Evolutionary conservation across 306 rosid species (phyloP).

Genomic region (Begonia loranthoides): DNA sequence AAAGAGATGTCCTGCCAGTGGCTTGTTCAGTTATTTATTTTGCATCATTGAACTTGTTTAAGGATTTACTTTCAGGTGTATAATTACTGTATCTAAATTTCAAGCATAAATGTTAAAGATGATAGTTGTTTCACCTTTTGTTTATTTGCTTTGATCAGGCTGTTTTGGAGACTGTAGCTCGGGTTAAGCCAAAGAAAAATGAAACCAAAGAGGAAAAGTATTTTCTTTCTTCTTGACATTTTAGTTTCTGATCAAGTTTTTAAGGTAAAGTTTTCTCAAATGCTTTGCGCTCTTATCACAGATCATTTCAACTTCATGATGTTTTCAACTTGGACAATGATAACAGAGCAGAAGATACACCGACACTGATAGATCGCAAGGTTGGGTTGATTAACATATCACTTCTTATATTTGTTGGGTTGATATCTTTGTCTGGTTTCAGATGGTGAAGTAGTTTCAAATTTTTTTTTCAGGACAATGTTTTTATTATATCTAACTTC

Average conservation of each 20-base stretch:
- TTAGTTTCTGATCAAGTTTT: background rate
- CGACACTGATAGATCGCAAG: slow-evolving; percentile 90
- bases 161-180: slow-evolving; percentile 92
- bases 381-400: slow-evolving; percentile 23
- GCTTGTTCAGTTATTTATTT: too few relatives aligned
- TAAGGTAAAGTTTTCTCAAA: slow-evolving; percentile 15
- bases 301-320: slow-evolving; percentile 58
- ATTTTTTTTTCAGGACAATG: slow-evolving; percentile 26
- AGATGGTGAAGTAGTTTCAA: background rate
- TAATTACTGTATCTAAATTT: background rate
- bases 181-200: slow-evolving; percentile 90
- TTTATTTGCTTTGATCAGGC: slow-evolving; percentile 56
- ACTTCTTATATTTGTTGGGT: background rate
- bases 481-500: slow-evolving; percentile 39
- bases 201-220: slow-evolving; percentile 97
- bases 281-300: too few relatives aligned
- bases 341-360: slow-evolving; percentile 85
- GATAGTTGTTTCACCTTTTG: slow-evolving; percentile 10
- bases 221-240: slow-evolving; percentile 2
- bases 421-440: too few relatives aligned
- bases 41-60: background rate
- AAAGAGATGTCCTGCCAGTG: too few relatives aligned
- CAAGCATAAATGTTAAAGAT: background rate
- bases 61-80: background rate
- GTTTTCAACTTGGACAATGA: slow-evolving; percentile 78